Conservation (phyloP, 1,284 basidiomycete species). For the Fistulina hepatica region DNA sequence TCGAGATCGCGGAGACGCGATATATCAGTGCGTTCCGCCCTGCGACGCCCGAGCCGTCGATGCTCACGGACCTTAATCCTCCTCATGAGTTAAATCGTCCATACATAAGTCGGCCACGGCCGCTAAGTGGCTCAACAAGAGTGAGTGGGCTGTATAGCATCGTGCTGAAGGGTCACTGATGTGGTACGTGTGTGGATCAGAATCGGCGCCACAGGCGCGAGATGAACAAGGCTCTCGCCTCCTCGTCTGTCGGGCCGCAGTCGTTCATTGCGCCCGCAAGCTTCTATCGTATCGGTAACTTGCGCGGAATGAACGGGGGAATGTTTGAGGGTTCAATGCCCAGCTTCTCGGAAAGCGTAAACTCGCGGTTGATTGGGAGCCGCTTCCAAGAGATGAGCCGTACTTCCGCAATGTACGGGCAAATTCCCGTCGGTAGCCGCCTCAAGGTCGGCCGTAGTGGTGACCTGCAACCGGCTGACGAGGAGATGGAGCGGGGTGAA, state of each 20-base stretch:
- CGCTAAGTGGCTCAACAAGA: slow-evolving; percentile 27
- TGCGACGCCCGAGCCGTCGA: slow-evolving; percentile 59
- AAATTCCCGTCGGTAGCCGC: slow-evolving; percentile 51
- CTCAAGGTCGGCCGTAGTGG: slow-evolving; percentile 44
- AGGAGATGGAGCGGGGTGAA: slow-evolving; percentile 23
- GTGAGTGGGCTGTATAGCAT: background rate
- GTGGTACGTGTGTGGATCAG: slow-evolving; percentile 15
- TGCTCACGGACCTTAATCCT: slow-evolving; percentile 38
- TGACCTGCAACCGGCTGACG: slow-evolving; percentile 28
- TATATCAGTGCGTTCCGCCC: slow-evolving; percentile 70
- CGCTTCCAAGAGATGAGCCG: slow-evolving; percentile 63
- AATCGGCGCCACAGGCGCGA: slow-evolving; percentile 34
- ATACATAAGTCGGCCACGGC: slow-evolving; percentile 55
- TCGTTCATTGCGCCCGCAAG: slow-evolving; percentile 70
- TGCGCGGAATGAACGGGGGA: slow-evolving; percentile 52
- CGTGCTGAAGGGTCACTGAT: background rate
- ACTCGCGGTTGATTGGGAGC: slow-evolving; percentile 51
- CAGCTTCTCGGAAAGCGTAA: slow-evolving; percentile 47
- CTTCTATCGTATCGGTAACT: slow-evolving; percentile 58
- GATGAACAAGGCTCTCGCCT: slow-evolving; percentile 46
- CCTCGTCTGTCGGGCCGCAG: slow-evolving; percentile 59
- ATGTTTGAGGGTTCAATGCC: slow-evolving; percentile 36
- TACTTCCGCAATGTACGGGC: slow-evolving; percentile 43
- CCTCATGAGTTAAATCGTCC: slow-evolving; percentile 27
- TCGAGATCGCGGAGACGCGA: slow-evolving; percentile 68